Base-by-base conservation (phyloP, 75 land plant genomes). In the Gnetum montanum region DNA sequence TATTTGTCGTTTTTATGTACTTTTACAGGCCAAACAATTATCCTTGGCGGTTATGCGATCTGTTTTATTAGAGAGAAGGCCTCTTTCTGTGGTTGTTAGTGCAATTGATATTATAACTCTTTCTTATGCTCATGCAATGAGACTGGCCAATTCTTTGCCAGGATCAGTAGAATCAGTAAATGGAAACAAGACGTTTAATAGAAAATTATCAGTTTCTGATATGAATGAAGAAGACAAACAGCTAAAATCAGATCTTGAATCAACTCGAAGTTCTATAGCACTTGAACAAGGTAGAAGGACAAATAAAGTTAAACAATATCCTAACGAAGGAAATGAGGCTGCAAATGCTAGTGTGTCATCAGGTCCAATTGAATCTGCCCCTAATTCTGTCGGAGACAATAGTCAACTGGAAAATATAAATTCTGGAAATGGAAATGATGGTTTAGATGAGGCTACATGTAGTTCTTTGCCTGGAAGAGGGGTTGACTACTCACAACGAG, bases 51-150 rank as follows among this genome's bases (percentile, higher is more conserved):
- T 90, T 30, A 49, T 76, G 63, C 73, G 83, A 23, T 64, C 96
- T 30, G 54, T 78, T 16, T 83, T 95, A 40, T 57, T 90, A 28
- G 99, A 95, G 70, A 76, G 72, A 13, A 73, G 92, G 34, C 74
- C 96, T 23, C 59, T 95, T 7, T 55, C 81, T 22, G 35, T 71
- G 56, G 74, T 95, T 62, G 53, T 79, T 15, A 76, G 36, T 60
- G 88, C 96, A 51, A 74, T 95, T 46, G 85, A 85, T 70, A 83
- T 86, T 2, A 29, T 95, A 23, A 68, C 87, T 25, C 45, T 82
- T 34, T 68, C 92, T 13, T 95, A 80, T 48, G 67, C 85, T 6
- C 67, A 72, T 28, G 61, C 67, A 30, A 40, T 72, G 12, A 84
- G 68, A 62, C 38, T 45, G 6, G 74, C 67, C 15, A 65, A 31